A percentile compares a stretch with the other conserved stretches of the same genome.
Evolutionary conservation across 257 asterid genomes (phyloP).

Genomic region (Gynochthodes officinalis): DNA sequence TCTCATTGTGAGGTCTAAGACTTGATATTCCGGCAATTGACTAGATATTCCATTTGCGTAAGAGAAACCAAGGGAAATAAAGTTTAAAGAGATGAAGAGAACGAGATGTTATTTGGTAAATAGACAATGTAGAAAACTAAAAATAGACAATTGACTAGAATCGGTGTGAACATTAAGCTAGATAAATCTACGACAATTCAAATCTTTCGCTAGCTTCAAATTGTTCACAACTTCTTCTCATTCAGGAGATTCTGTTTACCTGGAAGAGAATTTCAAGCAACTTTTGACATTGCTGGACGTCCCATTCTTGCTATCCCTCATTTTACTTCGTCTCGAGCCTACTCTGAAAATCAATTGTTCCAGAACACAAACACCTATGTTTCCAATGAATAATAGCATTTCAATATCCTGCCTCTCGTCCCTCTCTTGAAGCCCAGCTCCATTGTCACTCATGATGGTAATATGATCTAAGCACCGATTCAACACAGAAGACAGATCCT

Average conservation of each 20-base stretch:
- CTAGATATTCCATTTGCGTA: neutral
- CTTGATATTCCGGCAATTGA: neutral
- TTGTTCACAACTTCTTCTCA: neutral
- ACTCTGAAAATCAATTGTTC: constrained; percentile 37
- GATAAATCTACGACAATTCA: neutral
- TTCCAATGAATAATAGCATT: constrained; percentile 45
- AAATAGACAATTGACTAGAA: no score
- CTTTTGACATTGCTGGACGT: constrained; percentile 28
- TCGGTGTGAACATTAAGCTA: neutral
- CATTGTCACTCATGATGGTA: constrained; percentile 18
- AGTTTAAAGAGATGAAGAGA: neutral
- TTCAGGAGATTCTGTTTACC: constrained; percentile 39
- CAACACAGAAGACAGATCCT: constrained; percentile 46
- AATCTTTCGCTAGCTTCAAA: neutral
- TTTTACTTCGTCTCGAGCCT: constrained; percentile 29
- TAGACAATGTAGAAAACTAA: neutral
- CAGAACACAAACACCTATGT: constrained; percentile 35
- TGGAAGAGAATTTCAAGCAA: constrained; percentile 47
- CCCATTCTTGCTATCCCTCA: constrained; percentile 28
- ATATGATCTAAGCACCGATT: constrained; percentile 40
- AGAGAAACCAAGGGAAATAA: neutral
- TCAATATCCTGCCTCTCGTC: constrained; percentile 27
- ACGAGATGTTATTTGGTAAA: neutral
- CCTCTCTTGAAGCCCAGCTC: constrained; percentile 30
- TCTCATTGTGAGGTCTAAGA: no score